Conservation (phyloP, 2,329 filamentous ascomycete species). For the Plectosphaerella cucumerina region DNA sequence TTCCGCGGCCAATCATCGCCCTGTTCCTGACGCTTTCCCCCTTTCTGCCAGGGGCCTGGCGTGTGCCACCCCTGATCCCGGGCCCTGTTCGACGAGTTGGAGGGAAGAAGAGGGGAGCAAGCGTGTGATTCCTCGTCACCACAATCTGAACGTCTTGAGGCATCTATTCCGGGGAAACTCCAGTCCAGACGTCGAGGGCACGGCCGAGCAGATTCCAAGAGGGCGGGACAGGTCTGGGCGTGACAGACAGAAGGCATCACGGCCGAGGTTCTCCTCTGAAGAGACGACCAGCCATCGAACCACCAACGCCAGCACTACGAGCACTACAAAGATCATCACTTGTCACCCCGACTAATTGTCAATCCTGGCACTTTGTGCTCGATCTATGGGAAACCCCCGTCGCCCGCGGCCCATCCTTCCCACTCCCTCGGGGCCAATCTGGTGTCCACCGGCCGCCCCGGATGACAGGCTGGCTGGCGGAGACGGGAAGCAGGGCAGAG, state of each 20-base stretch:
- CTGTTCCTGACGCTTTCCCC: slow-evolving; percentile 34
- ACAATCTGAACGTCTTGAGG: no score
- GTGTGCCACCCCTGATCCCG: slow-evolving; percentile 2
- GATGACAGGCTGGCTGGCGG: not conserved
- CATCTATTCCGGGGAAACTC: no score
- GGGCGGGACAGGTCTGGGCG: no score
- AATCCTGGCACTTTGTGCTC: not conserved
- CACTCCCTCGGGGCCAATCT: not conserved
- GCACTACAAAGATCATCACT: not conserved
- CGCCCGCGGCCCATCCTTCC: not conserved
- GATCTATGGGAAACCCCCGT: not conserved
- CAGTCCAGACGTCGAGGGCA: no score
- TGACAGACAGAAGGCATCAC: no score
- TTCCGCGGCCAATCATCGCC: slow-evolving; percentile 35
- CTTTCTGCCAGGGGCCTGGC: slow-evolving; percentile 10
- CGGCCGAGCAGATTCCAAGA: no score
- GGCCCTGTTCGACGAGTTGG: no score
- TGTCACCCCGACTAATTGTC: not conserved
- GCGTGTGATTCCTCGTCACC: no score
- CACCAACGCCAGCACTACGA: no score
- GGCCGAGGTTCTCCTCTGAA: no score
- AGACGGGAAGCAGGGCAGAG: not conserved
- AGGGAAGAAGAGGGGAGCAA: no score
- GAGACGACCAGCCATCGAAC: no score
- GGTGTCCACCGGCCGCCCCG: not conserved